Evolutionary conservation across 805 yeast genomes (phyloP), one percentile per base, ranked within the genome.

Genomic region (Groenewaldozyma salmanticensis): DNA sequence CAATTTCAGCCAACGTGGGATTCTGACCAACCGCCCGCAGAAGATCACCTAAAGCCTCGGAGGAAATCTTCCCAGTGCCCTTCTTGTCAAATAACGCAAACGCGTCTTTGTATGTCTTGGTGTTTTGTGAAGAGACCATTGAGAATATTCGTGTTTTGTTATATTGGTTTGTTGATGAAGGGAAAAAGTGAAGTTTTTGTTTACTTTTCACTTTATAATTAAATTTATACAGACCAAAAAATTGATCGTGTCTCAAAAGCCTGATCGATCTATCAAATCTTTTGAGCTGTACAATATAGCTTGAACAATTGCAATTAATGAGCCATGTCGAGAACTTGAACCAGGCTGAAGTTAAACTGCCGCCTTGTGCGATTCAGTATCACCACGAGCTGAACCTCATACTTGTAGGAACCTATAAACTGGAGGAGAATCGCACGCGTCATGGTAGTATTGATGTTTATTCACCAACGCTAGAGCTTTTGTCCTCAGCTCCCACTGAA

Each of bases 1-100:
- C 66, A 48, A 87, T 82, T 65, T 87, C 95, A 18, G 88, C 82
- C 55, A 86, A 74, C 3, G 98, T 88, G 49, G 99, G 99, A 68
- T 92, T 92, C 69, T 90, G 97, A 31, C 98, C 99, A 46, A 92
- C 88, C 1, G 98, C 96, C 60, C 99, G 77, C 46, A 92, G 74
- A 52, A 92, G 74, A 58, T 92, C 98, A 27, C 97, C 98, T 38
- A 92, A 72, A 46, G 83, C 79, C 48, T 81, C 83, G 46, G 74
- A 70, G 13, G 96, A 77, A 42, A 92, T 92, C 61, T 79, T 74
- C 15, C 97, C 98, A 31, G 90, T 84, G 21, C 96, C 97, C 59
- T 88, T 85, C 66, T 87, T 88, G 68, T 92, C 98, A 59, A 90
- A 92, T 35, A 92, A 77, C 9, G 97, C 92, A 64, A 92, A 92